Percentiles rank a stretch among this genome's conserved stretches.
These are phyloP conservation scores for Plenodomus tracheiphilus DNA, from an alignment of 2,329 filamentous ascomycete genomes.

Conservation along the genomic window DNA sequence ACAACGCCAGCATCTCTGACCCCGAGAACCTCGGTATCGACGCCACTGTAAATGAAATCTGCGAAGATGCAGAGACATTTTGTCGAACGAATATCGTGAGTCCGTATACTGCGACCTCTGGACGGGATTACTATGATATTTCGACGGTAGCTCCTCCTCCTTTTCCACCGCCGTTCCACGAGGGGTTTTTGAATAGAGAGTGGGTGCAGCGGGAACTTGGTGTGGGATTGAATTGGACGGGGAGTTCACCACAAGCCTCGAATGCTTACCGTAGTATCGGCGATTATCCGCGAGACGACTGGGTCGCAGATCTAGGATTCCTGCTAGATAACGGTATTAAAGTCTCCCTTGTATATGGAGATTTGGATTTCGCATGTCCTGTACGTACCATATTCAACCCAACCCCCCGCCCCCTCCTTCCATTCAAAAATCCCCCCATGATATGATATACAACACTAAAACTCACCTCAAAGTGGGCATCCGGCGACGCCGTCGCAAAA, in stretches of 20 bases:
- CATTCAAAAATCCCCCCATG: no score
- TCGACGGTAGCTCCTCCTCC: conserved; percentile 20
- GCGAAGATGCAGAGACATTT: conserved; percentile 56
- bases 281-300: conserved; percentile 49
- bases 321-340: conserved; percentile 52
- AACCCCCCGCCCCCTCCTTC: background rate
- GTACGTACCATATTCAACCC: no score
- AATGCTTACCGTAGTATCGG: conserved; percentile 38
- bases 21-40: conserved; percentile 44
- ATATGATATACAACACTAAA: no score
- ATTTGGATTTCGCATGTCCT: conserved; percentile 38
- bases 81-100: conserved; percentile 18
- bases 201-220: conserved; percentile 18
- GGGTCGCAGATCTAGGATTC: conserved; percentile 50
- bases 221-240: conserved; percentile 16
- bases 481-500: conserved; percentile 45
- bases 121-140: conserved; percentile 24
- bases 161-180: conserved; percentile 26
- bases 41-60: conserved; percentile 48
- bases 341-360: conserved; percentile 21
- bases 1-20: conserved; percentile 13
- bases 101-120: conserved; percentile 18
- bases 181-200: conserved; percentile 13
- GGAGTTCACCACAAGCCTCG: conserved; percentile 19
- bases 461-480: conserved; percentile 41